These are phyloP conservation scores for Cadophora sp. DNA, from an alignment of 2,329 filamentous ascomycete species.

Conservation along the genomic window DNA sequence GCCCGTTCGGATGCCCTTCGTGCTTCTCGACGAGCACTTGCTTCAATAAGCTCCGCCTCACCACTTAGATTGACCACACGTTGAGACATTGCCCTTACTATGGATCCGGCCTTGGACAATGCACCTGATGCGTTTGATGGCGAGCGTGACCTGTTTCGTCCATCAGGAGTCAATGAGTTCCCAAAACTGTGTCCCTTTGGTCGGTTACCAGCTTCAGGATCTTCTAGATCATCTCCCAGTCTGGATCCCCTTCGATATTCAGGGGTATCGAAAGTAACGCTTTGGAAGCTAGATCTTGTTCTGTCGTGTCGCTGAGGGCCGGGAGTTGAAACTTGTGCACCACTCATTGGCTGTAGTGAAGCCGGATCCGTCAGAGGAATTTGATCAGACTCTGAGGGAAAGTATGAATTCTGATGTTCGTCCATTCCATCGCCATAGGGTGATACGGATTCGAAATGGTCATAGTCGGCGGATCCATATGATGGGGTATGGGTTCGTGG, in stretches of 20 bases:
- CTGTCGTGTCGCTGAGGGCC: slow-evolving; percentile 54
- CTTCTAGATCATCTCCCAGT: slow-evolving; percentile 65
- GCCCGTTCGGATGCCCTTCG: slow-evolving; percentile 16
- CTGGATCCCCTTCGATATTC: slow-evolving; percentile 49
- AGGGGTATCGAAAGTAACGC: slow-evolving; percentile 55
- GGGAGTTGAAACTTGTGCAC: slow-evolving; percentile 46
- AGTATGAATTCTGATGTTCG: slow-evolving; percentile 42
- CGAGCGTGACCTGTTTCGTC: slow-evolving; percentile 56
- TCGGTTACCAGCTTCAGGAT: slow-evolving; percentile 64
- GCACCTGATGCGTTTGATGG: slow-evolving; percentile 70
- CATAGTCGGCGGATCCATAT: slow-evolving; percentile 39
- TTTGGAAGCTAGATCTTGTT: slow-evolving; percentile 55
- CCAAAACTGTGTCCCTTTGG: slow-evolving; percentile 63
- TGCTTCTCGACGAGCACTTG: slow-evolving; percentile 50
- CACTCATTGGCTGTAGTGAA: slow-evolving; percentile 63
- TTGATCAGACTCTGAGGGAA: slow-evolving; percentile 57
- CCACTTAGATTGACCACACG: slow-evolving; percentile 98
- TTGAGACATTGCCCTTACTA: slow-evolving; percentile 88
- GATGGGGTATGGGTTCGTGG: slow-evolving; percentile 35
- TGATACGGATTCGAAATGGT: slow-evolving; percentile 35
- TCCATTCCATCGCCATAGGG: slow-evolving; percentile 40
- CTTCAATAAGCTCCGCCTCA: slow-evolving; percentile 83
- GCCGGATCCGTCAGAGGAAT: slow-evolving; percentile 63
- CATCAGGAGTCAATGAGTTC: slow-evolving; percentile 58
- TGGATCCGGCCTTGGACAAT: slow-evolving; percentile 73